Percentiles rank a stretch among this genome's conserved stretches.
Evolutionary conservation across 768 basidiomycete species (phyloP).

Genomic region (Hypholoma fasciculare): DNA sequence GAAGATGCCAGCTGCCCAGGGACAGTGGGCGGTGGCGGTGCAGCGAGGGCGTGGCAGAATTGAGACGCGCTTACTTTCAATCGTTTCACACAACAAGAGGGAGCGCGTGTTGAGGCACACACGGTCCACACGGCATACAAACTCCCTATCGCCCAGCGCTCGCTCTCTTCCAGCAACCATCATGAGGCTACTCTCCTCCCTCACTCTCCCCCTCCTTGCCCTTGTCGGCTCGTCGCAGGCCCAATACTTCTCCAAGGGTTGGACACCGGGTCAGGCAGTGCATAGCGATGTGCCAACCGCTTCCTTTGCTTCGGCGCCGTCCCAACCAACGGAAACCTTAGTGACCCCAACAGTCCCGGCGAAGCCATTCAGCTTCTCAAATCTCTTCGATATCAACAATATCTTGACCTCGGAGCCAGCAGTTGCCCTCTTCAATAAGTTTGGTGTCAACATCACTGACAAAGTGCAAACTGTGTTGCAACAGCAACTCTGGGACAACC

Average conservation of each 20-base stretch:
- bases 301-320: slow-evolving; percentile 16
- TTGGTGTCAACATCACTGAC: slow-evolving; percentile 76
- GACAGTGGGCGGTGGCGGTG: slow-evolving; percentile 17
- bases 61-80: slow-evolving; percentile 6
- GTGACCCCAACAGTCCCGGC: slow-evolving; percentile 20
- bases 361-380: slow-evolving; percentile 26
- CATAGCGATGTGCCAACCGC: slow-evolving; percentile 25
- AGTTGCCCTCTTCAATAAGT: slow-evolving; percentile 47
- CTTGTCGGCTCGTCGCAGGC: slow-evolving; percentile 45
- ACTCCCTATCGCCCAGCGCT: not conserved
- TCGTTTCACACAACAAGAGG: slow-evolving; percentile 18
- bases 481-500: slow-evolving; percentile 59
- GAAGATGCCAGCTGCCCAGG: slow-evolving; percentile 3
- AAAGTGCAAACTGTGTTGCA: slow-evolving; percentile 34
- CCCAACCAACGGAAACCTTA: slow-evolving; percentile 16
- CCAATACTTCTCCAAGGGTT: slow-evolving; percentile 82
- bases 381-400: slow-evolving; percentile 36
- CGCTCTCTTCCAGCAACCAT: slow-evolving; percentile 26
- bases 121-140: slow-evolving; percentile 14
- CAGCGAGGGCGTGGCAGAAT: not conserved
- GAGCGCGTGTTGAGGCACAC: slow-evolving; percentile 21
- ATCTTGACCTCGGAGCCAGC: slow-evolving; percentile 57
- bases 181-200: slow-evolving; percentile 49
- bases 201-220: slow-evolving; percentile 33
- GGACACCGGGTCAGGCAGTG: slow-evolving; percentile 71